Base-by-base conservation (phyloP, 352 stramenopile genomes). In the Pilasporangium apinafurcum region DNA sequence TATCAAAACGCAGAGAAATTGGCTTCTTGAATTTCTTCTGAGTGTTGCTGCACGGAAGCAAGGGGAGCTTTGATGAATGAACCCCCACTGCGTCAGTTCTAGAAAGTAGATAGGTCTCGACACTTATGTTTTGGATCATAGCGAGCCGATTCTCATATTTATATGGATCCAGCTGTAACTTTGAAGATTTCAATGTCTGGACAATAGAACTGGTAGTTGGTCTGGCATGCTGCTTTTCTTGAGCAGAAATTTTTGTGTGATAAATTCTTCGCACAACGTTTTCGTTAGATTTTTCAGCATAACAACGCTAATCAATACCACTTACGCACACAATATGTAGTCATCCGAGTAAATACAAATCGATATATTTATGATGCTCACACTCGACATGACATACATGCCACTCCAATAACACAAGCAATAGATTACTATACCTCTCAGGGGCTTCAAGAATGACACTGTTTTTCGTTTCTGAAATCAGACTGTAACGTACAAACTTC, bases 1-100 rank as follows among this genome's bases (percentile, higher is more conserved):
- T 12, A 26, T 65, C 62, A 14, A 73, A 28, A 16, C 56, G 38
- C 24, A 92, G 44, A 10, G 38, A 39, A 33, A 80, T 58, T 6
- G 67, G 31, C 25, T 68, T 88, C 52, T 67, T 83, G 24, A 92
- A 54, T 41, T 80, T 86, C 25, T 65, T 70, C 26, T 56, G 43
- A 5, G 59, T 44, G 17, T 79, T 72, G 29, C 55, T 60, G 22
- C 60, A 76, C 21, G 67, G 73, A 26, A 85, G 31, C 14, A 42
- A 50, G 10, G 74, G 76, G 14, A 81, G 35, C 27, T 71, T 88
- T 26, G 56, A 41, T 8, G 63, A 44, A 53, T 88, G 68, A n/a
- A 77, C 49, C 37, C 66, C 65, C 22, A 91, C 70, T n/a, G 54
- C 35, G 28, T 73, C 54, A 31, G 59, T 28, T 48, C 57, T 66